These are phyloP conservation scores for Neurospora sp. DNA, from an alignment of 495 filamentous ascomycete genomes.

Conservation along the genomic window DNA sequence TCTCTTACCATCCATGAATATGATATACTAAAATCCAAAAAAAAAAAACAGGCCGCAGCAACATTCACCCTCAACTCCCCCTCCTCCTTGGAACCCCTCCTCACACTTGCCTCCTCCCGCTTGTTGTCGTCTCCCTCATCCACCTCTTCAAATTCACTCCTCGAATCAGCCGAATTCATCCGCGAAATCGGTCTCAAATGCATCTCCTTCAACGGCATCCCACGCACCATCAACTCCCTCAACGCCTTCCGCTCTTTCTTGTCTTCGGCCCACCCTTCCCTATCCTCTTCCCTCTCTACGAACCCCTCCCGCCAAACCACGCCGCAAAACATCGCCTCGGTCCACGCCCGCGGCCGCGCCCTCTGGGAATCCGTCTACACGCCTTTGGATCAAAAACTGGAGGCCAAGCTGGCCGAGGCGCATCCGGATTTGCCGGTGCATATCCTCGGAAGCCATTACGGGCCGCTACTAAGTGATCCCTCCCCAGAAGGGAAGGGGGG, in stretches of 20 bases:
- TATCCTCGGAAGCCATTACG: slow-evolving; percentile 62
- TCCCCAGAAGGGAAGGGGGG: slow-evolving; percentile 22
- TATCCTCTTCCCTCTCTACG: slow-evolving; percentile 6
- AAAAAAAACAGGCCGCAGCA: slow-evolving; percentile 18
- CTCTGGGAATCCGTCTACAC: slow-evolving; percentile 68
- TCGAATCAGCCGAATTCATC: slow-evolving; percentile 62
- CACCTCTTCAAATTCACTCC: slow-evolving; percentile 8
- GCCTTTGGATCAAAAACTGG: slow-evolving; percentile 60
- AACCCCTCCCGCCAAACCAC: slow-evolving; percentile 40
- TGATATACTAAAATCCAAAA: no score
- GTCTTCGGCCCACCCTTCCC: slow-evolving; percentile 35
- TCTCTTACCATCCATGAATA: no score
- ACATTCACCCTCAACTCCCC: slow-evolving; percentile 31
- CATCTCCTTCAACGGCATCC: slow-evolving; percentile 77
- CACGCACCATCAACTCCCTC: slow-evolving; percentile 69
- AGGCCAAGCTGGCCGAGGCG: slow-evolving; percentile 51
- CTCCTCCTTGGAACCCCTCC: slow-evolving; percentile 25
- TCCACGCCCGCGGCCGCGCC: slow-evolving; percentile 43
- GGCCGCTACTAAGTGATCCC: slow-evolving; percentile 58
- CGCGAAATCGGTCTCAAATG: slow-evolving; percentile 73
- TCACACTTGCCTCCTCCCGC: slow-evolving; percentile 39
- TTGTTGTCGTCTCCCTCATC: background rate
- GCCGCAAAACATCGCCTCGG: slow-evolving; percentile 38
- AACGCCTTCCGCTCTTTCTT: slow-evolving; percentile 49
- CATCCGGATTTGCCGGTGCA: slow-evolving; percentile 73